These are phyloP conservation scores for Arctium lappa DNA, from an alignment of 129 eudicot genomes.

Conservation along the genomic window DNA sequence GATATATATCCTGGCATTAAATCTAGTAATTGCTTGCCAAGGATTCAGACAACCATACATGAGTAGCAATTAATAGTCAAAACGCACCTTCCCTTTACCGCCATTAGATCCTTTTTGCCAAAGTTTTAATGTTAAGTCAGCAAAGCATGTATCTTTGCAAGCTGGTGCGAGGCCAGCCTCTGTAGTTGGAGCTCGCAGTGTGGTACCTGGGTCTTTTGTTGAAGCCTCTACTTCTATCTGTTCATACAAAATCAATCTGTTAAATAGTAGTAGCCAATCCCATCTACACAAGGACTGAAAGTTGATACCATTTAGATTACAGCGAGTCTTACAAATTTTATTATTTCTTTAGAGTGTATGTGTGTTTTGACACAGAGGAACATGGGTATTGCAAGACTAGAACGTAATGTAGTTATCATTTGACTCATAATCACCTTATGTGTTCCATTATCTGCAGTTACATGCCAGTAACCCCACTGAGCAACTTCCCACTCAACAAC, in stretches of 20 bases:
- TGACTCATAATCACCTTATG: constrained; percentile 49
- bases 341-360: constrained; percentile 3
- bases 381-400: neutral
- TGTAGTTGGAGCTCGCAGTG: constrained; percentile 87
- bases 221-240: constrained; percentile 86
- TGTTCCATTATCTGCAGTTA: constrained; percentile 67
- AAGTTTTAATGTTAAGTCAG: constrained; percentile 52
- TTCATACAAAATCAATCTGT: neutral
- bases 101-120: constrained; percentile 75
- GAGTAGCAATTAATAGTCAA: neutral
- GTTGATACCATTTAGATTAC: neutral
- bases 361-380: neutral
- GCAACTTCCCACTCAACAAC: constrained; percentile 80
- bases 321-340: neutral
- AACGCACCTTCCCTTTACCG: constrained; percentile 77
- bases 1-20: neutral
- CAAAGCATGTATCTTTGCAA: constrained; percentile 90
- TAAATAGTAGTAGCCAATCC: neutral
- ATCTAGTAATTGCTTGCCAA: neutral
- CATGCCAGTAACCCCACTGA: constrained; percentile 86
- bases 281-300: neutral
- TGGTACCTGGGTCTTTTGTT: constrained; percentile 78
- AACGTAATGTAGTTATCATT: neutral
- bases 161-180: constrained; percentile 88
- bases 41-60: neutral